Evolutionary conservation across 352 stramenopile species (phyloP).

Genomic region (Phytopythium boreale): DNA sequence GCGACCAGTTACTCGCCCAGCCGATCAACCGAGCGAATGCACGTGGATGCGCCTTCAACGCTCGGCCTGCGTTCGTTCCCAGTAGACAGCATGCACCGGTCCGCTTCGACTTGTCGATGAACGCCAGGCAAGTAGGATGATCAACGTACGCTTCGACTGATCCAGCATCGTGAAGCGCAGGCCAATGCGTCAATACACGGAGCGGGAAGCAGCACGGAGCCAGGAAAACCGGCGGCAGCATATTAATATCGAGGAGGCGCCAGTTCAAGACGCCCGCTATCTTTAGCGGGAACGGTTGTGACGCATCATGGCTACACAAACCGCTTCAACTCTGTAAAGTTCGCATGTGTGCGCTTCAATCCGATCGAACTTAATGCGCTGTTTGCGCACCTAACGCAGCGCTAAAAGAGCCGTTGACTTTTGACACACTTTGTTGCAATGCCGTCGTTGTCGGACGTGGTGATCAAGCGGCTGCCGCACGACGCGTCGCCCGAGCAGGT

Average conservation of each 20-base stretch:
- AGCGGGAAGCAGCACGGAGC: not conserved
- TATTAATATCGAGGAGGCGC: not conserved
- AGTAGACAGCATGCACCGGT: not conserved
- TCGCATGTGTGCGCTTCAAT: too few species aligned
- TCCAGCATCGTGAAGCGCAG: not conserved
- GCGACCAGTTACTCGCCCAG: not conserved
- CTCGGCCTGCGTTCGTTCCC: too few species aligned
- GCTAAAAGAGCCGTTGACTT: too few species aligned
- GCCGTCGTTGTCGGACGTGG: slow-evolving; percentile 14
- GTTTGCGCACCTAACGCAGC: not conserved
- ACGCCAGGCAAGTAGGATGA: too few species aligned
- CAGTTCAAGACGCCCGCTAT: not conserved
- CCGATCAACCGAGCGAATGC: not conserved
- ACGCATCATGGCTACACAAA: not conserved
- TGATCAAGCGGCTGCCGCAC: slow-evolving; percentile 39
- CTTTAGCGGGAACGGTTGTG: not conserved
- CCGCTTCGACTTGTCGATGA: not conserved
- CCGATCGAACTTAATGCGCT: not conserved
- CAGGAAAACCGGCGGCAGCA: not conserved
- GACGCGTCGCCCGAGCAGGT: slow-evolving; percentile 35
- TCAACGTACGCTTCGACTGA: too few species aligned
- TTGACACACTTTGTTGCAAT: slow-evolving; percentile 13
- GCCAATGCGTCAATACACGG: not conserved
- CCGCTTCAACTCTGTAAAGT: not conserved
- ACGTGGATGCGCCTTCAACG: too few species aligned